These are phyloP conservation scores for Penicillium concentricum DNA, from an alignment of 2,329 filamentous ascomycete genomes.

Conservation along the genomic window DNA sequence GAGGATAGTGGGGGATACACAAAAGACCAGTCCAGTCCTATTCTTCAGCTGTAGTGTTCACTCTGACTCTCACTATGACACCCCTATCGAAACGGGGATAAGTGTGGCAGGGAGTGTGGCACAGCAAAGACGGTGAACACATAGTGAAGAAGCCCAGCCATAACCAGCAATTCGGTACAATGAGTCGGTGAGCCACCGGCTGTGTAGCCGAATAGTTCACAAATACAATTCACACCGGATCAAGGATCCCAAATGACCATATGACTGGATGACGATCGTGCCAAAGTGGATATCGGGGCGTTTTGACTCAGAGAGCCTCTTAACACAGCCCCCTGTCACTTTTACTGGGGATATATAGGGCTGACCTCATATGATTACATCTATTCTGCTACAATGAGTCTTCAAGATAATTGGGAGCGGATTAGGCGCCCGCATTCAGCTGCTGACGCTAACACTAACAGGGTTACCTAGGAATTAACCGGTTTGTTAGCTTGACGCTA, in stretches of 20 bases:
- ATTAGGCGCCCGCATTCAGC: slow-evolving; percentile 25
- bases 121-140: neutral
- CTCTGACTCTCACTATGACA: neutral
- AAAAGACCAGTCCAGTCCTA: neutral
- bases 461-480: neutral
- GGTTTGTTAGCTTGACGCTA: neutral
- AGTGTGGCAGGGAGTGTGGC: neutral
- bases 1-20: neutral
- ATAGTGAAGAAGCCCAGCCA: neutral
- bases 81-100: too few relatives aligned
- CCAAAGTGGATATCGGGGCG: neutral
- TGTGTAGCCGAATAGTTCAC: neutral
- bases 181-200: slow-evolving; percentile 3
- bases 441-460: slow-evolving; percentile 18
- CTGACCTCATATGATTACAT: neutral
- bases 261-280: neutral
- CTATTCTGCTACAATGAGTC: too few relatives aligned
- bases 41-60: neutral
- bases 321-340: neutral
- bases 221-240: neutral
- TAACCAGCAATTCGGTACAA: neutral
- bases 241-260: neutral
- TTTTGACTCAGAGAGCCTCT: neutral
- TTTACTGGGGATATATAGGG: neutral
- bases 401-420: too few relatives aligned